Evolutionary conservation across 441 rosid species (phyloP), one percentile per base, ranked within the genome.

Genomic region (Francoa sonchifolia): DNA sequence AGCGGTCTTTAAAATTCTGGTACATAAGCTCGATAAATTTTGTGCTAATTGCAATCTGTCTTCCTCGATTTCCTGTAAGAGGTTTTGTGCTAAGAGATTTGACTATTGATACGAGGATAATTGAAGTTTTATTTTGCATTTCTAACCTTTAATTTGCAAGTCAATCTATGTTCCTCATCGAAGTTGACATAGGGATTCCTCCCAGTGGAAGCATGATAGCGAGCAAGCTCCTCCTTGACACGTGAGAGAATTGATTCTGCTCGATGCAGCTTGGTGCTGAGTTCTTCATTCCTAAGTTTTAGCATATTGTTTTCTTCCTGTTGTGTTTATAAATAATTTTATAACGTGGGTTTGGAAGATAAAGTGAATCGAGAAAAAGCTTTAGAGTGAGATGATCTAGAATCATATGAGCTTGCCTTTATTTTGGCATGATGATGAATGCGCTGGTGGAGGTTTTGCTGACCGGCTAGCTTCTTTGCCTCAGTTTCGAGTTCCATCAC

Each of bases 261-360:
- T 41, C 74, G 65, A 39, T 67, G 58, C 55, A 92, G 59, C 67
- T 76, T 84, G 19, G 74, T 45, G 48, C 62, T 52, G 18, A 92
- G 94, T 30, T 87, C 97, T 55, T 84, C 94, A 18, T 76, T 87
- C 56, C 77, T 86, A 46, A 52, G 39, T 64, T 76, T 92, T 22
- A 92, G 81, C 39, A 49, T 56, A 55, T 79, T 79, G 66, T 92
- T 92, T 73, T 87, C 97, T 64, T 87, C 99, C 99, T 92, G 62
- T 75, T 59, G 61, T 47, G 47, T 32, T 4, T 52, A 55, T 26
- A 49, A 25, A 14, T 33, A 48, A 42, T 9, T 34, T 2, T 8
- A 43, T 35, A 25, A 15, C 25, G 42, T 19, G 22, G 35, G 32
- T 38, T 22, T 34, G 34, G 28, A 21, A 9, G 13, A 20, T 38